A percentile compares a stretch with the other conserved stretches of the same genome.
phyloP scores from a whole-genome alignment of 140 eudicot genomes.

The Anethum foeniculum region DNA sequence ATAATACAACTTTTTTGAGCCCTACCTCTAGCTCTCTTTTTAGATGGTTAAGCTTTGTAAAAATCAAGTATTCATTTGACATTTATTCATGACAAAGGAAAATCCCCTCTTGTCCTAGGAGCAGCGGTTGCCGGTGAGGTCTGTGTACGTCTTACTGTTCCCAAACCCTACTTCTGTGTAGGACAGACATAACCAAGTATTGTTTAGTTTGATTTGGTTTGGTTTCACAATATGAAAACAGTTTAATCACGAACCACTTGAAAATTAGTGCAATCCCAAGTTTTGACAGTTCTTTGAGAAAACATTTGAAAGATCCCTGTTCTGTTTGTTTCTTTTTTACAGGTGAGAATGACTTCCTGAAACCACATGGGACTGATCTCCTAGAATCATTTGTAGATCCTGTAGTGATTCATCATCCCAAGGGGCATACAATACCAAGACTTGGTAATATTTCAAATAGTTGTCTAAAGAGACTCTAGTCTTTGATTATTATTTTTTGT shows the following conservation, averaged over 20 bases:
- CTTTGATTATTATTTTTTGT: neutral
- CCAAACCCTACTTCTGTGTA: neutral
- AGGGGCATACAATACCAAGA: conserved; percentile 92
- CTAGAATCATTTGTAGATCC: conserved; percentile 61
- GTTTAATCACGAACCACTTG: neutral
- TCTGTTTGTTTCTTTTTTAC: neutral
- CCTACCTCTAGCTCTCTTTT: neutral
- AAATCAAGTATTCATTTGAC: neutral
- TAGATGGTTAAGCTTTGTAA: neutral
- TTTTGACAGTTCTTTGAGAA: neutral
- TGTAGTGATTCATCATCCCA: conserved; percentile 75
- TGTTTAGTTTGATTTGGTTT: neutral
- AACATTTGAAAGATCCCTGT: neutral
- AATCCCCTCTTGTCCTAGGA: neutral
- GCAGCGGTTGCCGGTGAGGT: neutral
- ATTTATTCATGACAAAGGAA: neutral
- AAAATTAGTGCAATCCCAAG: neutral
- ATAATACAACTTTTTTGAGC: neutral
- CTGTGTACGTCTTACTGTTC: neutral
- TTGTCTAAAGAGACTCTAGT: neutral
- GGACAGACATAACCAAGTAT: neutral
- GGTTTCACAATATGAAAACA: neutral
- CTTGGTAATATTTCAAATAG: conserved; percentile 42
- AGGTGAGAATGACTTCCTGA: conserved; percentile 82
- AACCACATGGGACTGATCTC: conserved; percentile 54